Conservation (phyloP, 2,329 filamentous ascomycete genomes). For the Didymosphaeria variabile region DNA sequence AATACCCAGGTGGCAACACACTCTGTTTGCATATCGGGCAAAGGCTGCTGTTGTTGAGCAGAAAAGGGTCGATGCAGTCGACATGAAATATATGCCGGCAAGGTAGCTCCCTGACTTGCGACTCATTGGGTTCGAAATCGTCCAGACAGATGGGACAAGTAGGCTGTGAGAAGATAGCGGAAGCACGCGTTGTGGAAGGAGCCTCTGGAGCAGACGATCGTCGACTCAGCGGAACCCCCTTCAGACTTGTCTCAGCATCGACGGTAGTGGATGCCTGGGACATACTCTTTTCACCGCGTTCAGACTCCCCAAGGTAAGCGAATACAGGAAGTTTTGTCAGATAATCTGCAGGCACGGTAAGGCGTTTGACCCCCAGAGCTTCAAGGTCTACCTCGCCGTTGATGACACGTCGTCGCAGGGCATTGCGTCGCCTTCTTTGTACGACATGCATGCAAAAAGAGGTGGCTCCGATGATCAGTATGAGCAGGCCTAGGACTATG, state of each 20-base stretch:
- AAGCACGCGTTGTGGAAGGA: slow-evolving; percentile 18
- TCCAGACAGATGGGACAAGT: slow-evolving; percentile 91
- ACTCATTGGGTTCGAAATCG: slow-evolving; percentile 73
- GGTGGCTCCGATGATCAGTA: slow-evolving; percentile 72
- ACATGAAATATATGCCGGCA: slow-evolving; percentile 95
- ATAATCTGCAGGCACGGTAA: slow-evolving; percentile 77
- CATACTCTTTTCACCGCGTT: slow-evolving; percentile 29
- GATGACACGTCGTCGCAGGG: slow-evolving; percentile 74
- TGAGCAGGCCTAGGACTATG: slow-evolving; percentile 74
- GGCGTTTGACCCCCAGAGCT: slow-evolving; percentile 80
- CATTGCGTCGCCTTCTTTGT: slow-evolving; percentile 74
- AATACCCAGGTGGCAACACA: slow-evolving; percentile 73
- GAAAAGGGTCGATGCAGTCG: slow-evolving; percentile 87
- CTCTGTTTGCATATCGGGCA: slow-evolving; percentile 90
- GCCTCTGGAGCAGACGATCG: slow-evolving; percentile 33
- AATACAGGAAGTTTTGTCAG: slow-evolving; percentile 81
- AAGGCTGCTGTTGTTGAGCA: slow-evolving; percentile 79
- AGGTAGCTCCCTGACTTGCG: slow-evolving; percentile 82
- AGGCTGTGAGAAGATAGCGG: slow-evolving; percentile 70
- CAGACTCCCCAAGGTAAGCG: slow-evolving; percentile 65
- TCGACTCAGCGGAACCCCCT: slow-evolving; percentile 24
- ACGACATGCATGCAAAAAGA: slow-evolving; percentile 79
- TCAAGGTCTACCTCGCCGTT: slow-evolving; percentile 87
- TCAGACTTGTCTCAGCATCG: slow-evolving; percentile 29
- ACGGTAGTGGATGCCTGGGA: slow-evolving; percentile 19